Evolutionary conservation across 345 rosid species (phyloP).

Genomic region (Gossypium stocksii): DNA sequence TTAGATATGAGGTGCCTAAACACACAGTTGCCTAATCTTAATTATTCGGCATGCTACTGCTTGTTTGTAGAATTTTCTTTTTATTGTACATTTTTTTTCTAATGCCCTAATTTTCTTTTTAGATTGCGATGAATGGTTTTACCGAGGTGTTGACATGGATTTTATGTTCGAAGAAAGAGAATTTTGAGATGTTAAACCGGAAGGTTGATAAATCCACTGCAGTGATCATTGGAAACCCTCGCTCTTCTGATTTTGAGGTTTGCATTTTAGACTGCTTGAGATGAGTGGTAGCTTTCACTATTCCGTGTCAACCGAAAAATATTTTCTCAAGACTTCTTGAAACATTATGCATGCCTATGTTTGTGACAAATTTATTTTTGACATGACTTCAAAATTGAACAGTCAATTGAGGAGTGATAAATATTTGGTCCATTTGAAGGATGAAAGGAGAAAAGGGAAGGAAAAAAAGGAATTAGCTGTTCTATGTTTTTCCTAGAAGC

Average conservation of each 20-base stretch:
- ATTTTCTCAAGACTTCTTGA: neutral
- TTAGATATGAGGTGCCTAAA: constrained; percentile 61
- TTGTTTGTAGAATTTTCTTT: neutral
- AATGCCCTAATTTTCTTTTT: neutral
- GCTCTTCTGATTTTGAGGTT: constrained; percentile 95
- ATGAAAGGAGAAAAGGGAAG: neutral
- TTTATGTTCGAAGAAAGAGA: constrained; percentile 68
- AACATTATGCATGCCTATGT: neutral
- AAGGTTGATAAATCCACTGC: constrained; percentile 53
- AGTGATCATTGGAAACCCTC: constrained; percentile 71
- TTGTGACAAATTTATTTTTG: neutral
- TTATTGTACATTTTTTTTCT: neutral
- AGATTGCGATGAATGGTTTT: constrained; percentile 80
- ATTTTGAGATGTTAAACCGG: constrained; percentile 61
- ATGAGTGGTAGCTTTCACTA: neutral
- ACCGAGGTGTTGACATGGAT: constrained; percentile 80
- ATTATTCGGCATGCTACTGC: neutral
- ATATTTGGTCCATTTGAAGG: neutral
- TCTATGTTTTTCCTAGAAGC: constrained; percentile 3
- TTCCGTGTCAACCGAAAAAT: neutral
- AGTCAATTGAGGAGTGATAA: neutral
- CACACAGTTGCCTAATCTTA: neutral
- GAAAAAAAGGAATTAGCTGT: neutral
- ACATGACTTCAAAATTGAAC: neutral
- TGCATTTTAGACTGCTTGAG: constrained; percentile 5